Evolutionary conservation across 352 stramenopile genomes (phyloP), one percentile per base, ranked within the genome.

Genomic region (Globisporangium lucens): DNA sequence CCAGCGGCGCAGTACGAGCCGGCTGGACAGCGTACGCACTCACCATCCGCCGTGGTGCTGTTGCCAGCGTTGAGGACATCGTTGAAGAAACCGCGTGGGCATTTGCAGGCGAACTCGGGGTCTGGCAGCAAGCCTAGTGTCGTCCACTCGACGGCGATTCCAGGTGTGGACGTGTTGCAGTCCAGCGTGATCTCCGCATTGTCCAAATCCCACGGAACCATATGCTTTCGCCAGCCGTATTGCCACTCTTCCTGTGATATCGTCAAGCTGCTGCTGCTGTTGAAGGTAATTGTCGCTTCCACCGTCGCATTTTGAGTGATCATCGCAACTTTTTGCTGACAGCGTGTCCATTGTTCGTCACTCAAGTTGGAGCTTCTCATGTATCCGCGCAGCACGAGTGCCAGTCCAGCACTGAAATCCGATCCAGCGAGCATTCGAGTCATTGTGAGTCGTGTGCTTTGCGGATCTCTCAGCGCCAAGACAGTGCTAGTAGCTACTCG

Each of bases 1-100:
- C 82, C 82, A 15, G 75, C 80, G 0, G 73, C 71, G 55, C 82
- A 90, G 56, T 80, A 90, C 17, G 77, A 88, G 13, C 82, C 82
- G 8, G 80, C 82, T 5, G 80, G 77, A 56, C 82, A 90, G 4
- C 79, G 79, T 47, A 85, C 61, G 17, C 82, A 90, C 30, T 30
- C 59, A 60, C 74, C 73, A 22, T 33, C 43, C 27, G 55, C 20
- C 15, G 61, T 17, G 0, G 46, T 17, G 7, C 27, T 4, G 38
- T 58, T 61, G 1, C 20, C 29, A 22, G 22, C 33, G 38, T 52
- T 64, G 30, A 72, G 43, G 8, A 70, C 58, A 24, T 81, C 71
- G 61, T 83, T 73, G 58, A 83, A 91, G 63, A 82, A 89, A 6
- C 80, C 83, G n/a, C 75, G 77, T 20, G 80, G 71, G 56, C 83